Percentiles rank a stretch among this genome's conserved stretches.
Evolutionary conservation across 768 basidiomycete species (phyloP).

Genomic region (Leccinellum albellum): DNA sequence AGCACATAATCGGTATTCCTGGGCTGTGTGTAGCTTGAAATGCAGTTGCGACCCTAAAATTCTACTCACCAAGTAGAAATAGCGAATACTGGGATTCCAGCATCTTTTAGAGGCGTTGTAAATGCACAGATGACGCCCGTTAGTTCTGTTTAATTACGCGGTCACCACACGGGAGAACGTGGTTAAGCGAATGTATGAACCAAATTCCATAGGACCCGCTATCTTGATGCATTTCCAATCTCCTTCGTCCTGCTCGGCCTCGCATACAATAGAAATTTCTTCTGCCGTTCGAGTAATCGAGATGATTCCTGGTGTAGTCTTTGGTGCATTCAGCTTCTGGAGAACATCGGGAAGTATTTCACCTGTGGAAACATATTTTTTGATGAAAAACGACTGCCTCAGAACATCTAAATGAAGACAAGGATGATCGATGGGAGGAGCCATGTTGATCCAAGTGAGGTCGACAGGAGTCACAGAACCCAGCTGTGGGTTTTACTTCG

Average conservation of each 20-base stretch:
- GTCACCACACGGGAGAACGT: background rate
- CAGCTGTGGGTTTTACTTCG: background rate
- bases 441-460: conserved; percentile 18
- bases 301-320: conserved; percentile 37
- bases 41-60: background rate
- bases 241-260: conserved; percentile 37
- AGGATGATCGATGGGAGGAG: conserved; percentile 44
- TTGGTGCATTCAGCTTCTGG: conserved; percentile 28
- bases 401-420: conserved; percentile 49
- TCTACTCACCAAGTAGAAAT: conserved; percentile 58
- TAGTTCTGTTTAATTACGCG: conserved; percentile 36
- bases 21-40: background rate
- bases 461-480: background rate
- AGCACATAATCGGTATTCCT: conserved; percentile 70
- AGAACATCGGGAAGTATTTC: conserved; percentile 29
- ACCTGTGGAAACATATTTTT: conserved; percentile 35
- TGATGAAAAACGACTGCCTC: conserved; percentile 41
- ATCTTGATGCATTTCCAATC: conserved; percentile 62
- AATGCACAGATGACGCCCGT: conserved; percentile 56
- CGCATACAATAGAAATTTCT: conserved; percentile 59
- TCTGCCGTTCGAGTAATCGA: conserved; percentile 58
- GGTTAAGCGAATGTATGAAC: conserved; percentile 27
- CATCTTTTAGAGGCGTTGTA: conserved; percentile 48
- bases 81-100: conserved; percentile 53
- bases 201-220: conserved; percentile 63